These are phyloP conservation scores for Neltuma alba DNA, from an alignment of 306 rosid genomes.

Conservation along the genomic window DNA sequence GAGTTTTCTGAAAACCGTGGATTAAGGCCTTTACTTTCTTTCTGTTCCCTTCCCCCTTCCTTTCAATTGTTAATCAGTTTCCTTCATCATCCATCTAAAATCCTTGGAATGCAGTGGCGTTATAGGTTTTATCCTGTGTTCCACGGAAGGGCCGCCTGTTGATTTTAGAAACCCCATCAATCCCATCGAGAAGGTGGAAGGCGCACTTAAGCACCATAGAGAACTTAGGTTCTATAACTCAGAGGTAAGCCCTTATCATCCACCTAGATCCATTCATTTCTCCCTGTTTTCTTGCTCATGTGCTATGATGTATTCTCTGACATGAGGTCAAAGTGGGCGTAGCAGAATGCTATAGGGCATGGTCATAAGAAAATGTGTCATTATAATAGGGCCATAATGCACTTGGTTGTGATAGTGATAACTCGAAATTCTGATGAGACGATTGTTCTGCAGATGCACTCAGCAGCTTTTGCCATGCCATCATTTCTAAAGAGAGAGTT, in stretches of 20 bases:
- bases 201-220: constrained; percentile 72
- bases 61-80: not conserved
- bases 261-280: not conserved
- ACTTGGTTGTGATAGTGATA: not conserved
- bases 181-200: constrained; percentile 83
- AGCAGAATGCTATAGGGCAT: not conserved
- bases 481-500: constrained; percentile 75
- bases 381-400: not conserved
- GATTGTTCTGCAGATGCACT: constrained; percentile 66
- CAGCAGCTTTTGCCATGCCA: constrained; percentile 90
- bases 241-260: constrained; percentile 51
- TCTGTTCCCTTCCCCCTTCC: too few species aligned
- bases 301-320: not conserved
- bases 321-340: not conserved
- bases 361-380: not conserved
- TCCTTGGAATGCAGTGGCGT: constrained; percentile 68
- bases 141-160: constrained; percentile 84
- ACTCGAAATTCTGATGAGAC: not conserved
- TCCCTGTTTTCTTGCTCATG: not conserved
- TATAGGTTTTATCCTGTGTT: constrained; percentile 89
- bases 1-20: not conserved
- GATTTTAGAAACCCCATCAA: constrained; percentile 85
- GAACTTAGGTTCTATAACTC: constrained; percentile 91
- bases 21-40: not conserved
- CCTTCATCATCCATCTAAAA: constrained; percentile 1